Base-by-base conservation (phyloP, 495 filamentous ascomycete species). In the Hypomontagnella monticulosa region DNA sequence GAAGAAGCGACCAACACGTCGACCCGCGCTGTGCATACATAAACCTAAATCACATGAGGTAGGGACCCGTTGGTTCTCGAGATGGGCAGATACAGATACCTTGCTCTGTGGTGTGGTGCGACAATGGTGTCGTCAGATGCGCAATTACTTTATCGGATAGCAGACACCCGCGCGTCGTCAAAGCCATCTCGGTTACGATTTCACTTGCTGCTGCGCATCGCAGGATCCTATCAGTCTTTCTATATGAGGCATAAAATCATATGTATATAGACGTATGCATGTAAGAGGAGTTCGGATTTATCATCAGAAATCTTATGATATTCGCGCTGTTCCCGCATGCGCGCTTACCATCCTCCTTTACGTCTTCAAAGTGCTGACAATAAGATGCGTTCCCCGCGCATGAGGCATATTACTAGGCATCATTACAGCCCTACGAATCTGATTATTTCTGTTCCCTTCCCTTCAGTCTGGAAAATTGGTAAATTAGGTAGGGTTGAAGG, bases 341-440 rank as follows among this genome's bases (percentile, higher is more conserved):
- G 38, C 33, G 40, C 41, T 53, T 37, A 52, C 36, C 53, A 48
- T 63, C 14, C 15, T 27, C 18, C 55, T 47, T 37, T 14, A 3
- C 14, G 11, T 10, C 3, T 46, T 57, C 57, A 52, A 52, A 34
- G 53, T 62, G 64, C 52, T 68, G 64, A 58, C 53, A 10, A 40
- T 23, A 30, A 43, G 19, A 36, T 53, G 27, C 30, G 38, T 43
- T 15, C 51, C 42, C 46, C 50, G 59, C 36, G 59, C 54, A 63
- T 68, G 59, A 68, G 65, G 65, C 59, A 63, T 63, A 68, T 63
- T 57, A 6, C 55, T 40, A 63, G 59, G 59, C 42, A 32, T 18
- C 20, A 47, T 49, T 16, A 55, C 54, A 59, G 59, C 54, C 54
- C 60, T 63, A 63, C 41, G 30, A 54, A 4, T 18, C 43, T 19